These are phyloP conservation scores for Neofusicoccum kwambonambiense DNA, from an alignment of 2,329 filamentous ascomycete genomes.

Conservation along the genomic window DNA sequence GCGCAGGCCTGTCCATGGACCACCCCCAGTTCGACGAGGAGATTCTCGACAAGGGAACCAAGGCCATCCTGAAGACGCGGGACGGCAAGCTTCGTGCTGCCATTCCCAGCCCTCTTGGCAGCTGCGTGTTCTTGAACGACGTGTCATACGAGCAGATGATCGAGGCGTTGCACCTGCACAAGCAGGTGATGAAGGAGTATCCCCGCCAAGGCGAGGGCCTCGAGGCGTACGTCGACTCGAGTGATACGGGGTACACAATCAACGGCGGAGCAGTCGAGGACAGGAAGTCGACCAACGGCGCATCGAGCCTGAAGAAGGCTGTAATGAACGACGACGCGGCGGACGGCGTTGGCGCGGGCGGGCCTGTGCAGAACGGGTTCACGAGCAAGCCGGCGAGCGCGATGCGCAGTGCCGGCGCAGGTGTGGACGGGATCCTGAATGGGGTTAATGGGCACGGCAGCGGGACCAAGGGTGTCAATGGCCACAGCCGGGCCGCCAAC, in stretches of 20 bases:
- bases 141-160: constrained; percentile 62
- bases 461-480: not conserved
- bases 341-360: constrained; percentile 19
- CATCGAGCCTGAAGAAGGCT: constrained; percentile 25
- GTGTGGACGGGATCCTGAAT: constrained; percentile 25
- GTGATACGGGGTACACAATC: constrained; percentile 63
- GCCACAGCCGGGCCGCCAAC: not conserved
- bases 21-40: constrained; percentile 66
- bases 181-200: constrained; percentile 61
- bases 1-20: constrained; percentile 70
- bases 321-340: constrained; percentile 27
- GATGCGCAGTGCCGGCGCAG: constrained; percentile 25
- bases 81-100: constrained; percentile 68
- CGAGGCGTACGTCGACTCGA: constrained; percentile 68
- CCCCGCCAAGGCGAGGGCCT: constrained; percentile 64
- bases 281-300: constrained; percentile 21
- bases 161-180: constrained; percentile 60
- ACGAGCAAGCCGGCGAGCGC: constrained; percentile 10
- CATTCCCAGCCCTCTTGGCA: constrained; percentile 66
- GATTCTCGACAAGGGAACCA: constrained; percentile 63
- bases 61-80: constrained; percentile 69
- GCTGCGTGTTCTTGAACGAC: constrained; percentile 68
- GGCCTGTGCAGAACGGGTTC: constrained; percentile 15
- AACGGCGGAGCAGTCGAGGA: constrained; percentile 42
- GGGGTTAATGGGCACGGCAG: not conserved